A percentile compares a stretch with the other conserved stretches of the same genome.
Conservation (phyloP, 1,284 basidiomycete genomes). For the Agroathelia rolfsii region DNA sequence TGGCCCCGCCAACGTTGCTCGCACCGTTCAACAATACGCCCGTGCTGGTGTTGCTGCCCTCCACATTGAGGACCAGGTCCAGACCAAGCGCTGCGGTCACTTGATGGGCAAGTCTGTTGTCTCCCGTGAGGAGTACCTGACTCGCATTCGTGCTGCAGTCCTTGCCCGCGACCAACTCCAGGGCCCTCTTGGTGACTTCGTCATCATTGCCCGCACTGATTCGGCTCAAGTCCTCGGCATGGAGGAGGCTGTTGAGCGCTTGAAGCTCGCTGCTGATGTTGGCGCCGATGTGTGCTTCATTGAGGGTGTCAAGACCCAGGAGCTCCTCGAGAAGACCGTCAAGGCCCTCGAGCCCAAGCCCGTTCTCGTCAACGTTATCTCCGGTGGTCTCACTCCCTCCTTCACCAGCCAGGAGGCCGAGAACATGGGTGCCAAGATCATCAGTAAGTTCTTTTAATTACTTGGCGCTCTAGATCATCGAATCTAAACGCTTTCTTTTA, state of each 20-base stretch:
- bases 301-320: conserved; percentile 66
- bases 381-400: conserved; percentile 64
- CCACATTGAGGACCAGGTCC: conserved; percentile 79
- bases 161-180: conserved; percentile 59
- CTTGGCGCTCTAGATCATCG: conserved; percentile 1
- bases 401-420: conserved; percentile 64
- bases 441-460: conserved; percentile 42
- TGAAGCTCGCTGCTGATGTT: conserved; percentile 62
- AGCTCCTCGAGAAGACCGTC: conserved; percentile 56
- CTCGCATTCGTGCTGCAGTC: conserved; percentile 69
- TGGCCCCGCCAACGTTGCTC: conserved; percentile 66
- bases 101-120: conserved; percentile 76
- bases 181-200: conserved; percentile 56
- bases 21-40: conserved; percentile 65
- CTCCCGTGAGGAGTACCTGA: conserved; percentile 64
- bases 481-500: conserved; percentile 14
- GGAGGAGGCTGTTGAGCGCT: conserved; percentile 65
- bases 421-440: conserved; percentile 61
- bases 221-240: conserved; percentile 72
- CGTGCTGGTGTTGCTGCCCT: conserved; percentile 65
- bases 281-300: conserved; percentile 83
- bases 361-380: conserved; percentile 69
- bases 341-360: conserved; percentile 61
- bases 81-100: conserved; percentile 78
- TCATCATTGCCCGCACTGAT: conserved; percentile 78